phyloP scores from a whole-genome alignment of 257 asterid species.

The Nemophila menziesii region DNA sequence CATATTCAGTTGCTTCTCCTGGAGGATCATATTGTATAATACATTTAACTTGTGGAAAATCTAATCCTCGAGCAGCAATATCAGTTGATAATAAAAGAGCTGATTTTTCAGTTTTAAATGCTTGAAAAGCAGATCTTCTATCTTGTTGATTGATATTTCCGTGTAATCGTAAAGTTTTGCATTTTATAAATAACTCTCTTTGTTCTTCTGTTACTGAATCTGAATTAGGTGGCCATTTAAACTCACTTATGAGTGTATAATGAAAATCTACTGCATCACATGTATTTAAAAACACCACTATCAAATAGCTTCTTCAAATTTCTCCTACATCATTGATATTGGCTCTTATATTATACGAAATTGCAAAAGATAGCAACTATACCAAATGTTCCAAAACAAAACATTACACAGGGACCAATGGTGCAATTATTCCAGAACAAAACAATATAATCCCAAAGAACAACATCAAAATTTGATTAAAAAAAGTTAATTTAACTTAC shows the following conservation, averaged over 20 bases:
- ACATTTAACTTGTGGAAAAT: slow-evolving; percentile 89
- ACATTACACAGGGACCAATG: too few relatives aligned
- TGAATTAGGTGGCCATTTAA: slow-evolving; percentile 35
- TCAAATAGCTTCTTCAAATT: too few relatives aligned
- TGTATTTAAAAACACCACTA: slow-evolving; percentile 87
- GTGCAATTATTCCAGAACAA: too few relatives aligned
- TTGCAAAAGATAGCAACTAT: too few relatives aligned
- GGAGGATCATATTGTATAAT: slow-evolving; percentile 98
- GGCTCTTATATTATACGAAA: too few relatives aligned
- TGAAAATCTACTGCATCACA: slow-evolving; percentile 96
- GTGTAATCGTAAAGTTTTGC: slow-evolving; percentile 70
- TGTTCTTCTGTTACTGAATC: slow-evolving; percentile 44
- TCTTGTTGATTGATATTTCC: slow-evolving; percentile 88
- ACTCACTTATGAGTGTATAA: slow-evolving; percentile 50
- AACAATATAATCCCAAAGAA: too few relatives aligned
- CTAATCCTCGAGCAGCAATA: slow-evolving; percentile 95
- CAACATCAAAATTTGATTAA: too few relatives aligned
- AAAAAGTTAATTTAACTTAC: too few relatives aligned
- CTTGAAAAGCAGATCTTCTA: slow-evolving; percentile 69
- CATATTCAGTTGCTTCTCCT: slow-evolving; percentile 97
- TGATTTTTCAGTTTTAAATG: slow-evolving; percentile 69
- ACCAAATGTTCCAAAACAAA: too few relatives aligned
- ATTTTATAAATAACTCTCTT: slow-evolving; percentile 41
- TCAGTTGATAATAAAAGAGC: slow-evolving; percentile 86
- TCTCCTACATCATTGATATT: too few relatives aligned